phyloP scores from a whole-genome alignment of 495 filamentous ascomycete genomes.

The Penicillium daleae region DNA sequence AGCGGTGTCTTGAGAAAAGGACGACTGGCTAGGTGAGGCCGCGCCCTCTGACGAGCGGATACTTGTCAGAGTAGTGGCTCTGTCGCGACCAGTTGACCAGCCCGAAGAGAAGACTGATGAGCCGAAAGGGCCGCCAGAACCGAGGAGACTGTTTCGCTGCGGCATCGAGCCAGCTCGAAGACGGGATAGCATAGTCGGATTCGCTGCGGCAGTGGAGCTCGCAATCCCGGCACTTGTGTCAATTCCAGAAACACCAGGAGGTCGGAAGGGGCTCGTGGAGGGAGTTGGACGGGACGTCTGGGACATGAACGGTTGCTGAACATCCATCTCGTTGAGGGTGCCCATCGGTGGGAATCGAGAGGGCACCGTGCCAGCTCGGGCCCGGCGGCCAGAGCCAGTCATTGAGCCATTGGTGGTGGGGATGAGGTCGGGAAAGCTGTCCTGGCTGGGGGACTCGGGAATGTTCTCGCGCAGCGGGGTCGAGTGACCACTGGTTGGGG shows the following conservation, averaged over 20 bases:
- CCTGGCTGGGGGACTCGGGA: conserved; percentile 91
- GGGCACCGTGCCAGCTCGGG: conserved; percentile 93
- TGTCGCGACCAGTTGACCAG: conserved; percentile 75
- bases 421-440: conserved; percentile 90
- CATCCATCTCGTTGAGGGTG: conserved; percentile 58
- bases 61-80: conserved; percentile 83
- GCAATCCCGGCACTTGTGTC: conserved; percentile 59
- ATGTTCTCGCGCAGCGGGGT: conserved; percentile 96
- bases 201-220: conserved; percentile 50
- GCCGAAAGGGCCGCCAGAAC: conserved; percentile 75
- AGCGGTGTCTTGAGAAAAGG: conserved; percentile 82
- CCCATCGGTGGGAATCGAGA: conserved; percentile 85
- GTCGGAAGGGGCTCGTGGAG: conserved; percentile 87
- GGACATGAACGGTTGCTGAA: conserved; percentile 67
- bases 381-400: conserved; percentile 65
- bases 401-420: conserved; percentile 62
- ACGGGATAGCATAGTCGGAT: conserved; percentile 78
- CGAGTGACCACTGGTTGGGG: conserved; percentile 92
- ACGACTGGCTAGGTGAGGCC: conserved; percentile 84
- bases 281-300: conserved; percentile 88
- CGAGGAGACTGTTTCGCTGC: conserved; percentile 72
- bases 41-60: conserved; percentile 88
- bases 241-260: conserved; percentile 69
- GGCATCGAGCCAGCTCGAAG: conserved; percentile 95
- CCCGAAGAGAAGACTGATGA: conserved; percentile 85